A percentile compares a stretch with the other conserved stretches of the same genome.
Evolutionary conservation across 148 eudicot species (phyloP).

Genomic region (Agrostemma githago): DNA sequence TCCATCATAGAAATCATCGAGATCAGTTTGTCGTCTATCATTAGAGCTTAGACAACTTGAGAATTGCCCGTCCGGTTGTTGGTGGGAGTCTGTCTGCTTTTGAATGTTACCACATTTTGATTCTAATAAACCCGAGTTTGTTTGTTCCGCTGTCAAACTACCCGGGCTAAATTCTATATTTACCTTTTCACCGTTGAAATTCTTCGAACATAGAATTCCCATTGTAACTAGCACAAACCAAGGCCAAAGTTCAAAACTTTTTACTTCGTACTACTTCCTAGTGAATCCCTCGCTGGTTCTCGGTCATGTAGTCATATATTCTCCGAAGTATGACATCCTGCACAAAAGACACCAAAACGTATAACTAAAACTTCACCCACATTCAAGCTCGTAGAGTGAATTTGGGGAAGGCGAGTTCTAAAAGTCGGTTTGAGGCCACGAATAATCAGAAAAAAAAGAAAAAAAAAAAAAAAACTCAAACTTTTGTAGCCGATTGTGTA

Average conservation of each 20-base stretch:
- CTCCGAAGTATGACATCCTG: slow-evolving; percentile 11
- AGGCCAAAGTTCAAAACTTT: not conserved
- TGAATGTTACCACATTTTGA: slow-evolving; percentile 16
- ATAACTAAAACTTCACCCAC: not conserved
- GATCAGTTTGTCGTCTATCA: slow-evolving; percentile 24
- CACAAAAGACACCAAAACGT: not conserved
- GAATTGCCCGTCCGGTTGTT: slow-evolving; percentile 23
- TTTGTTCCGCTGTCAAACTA: slow-evolving; percentile 5
- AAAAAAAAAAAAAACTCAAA: too few species aligned
- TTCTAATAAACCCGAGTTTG: slow-evolving; percentile 14
- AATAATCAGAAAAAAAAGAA: too few species aligned
- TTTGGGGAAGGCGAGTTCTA: too few species aligned
- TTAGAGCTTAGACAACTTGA: slow-evolving; percentile 11
- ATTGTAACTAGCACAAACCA: slow-evolving; percentile 15
- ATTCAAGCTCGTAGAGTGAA: too few species aligned
- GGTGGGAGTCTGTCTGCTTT: slow-evolving; percentile 14
- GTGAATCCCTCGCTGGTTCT: slow-evolving; percentile 3
- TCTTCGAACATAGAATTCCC: slow-evolving; percentile 33
- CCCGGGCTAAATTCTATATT: slow-evolving; percentile 18
- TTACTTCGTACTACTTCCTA: not conserved
- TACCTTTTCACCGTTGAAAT: slow-evolving; percentile 20
- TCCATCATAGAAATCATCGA: slow-evolving; percentile 84
- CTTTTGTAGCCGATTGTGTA: too few species aligned
- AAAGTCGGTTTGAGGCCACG: too few species aligned
- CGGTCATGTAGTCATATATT: slow-evolving; percentile 8